These are phyloP conservation scores for Jasminum sambac DNA, from an alignment of 257 asterid genomes.

Conservation along the genomic window DNA sequence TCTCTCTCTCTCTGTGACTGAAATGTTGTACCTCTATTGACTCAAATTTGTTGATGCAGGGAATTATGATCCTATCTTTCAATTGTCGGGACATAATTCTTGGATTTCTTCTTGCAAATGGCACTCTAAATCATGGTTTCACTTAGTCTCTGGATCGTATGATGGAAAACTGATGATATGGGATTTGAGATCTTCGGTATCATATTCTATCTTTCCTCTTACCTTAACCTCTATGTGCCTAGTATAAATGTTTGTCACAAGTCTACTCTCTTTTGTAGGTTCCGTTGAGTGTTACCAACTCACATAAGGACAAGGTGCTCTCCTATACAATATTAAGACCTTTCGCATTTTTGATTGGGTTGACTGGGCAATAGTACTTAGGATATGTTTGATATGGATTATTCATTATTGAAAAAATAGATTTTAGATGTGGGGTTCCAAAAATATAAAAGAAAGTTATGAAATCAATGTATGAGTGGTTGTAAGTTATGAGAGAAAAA, in stretches of 20 bases:
- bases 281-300: constrained; percentile 75
- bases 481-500: no score
- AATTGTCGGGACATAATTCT: constrained; percentile 79
- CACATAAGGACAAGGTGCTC: constrained; percentile 87
- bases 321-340: constrained; percentile 9
- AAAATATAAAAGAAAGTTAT: no score
- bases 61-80: constrained; percentile 72
- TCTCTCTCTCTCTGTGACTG: neutral
- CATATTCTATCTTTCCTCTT: constrained; percentile 20
- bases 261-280: constrained; percentile 55
- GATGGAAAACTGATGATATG: constrained; percentile 98
- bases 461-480: no score
- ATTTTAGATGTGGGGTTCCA: no score
- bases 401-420: no score
- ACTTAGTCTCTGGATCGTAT: constrained; percentile 83
- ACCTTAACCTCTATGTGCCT: constrained; percentile 9
- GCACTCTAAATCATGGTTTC: constrained; percentile 87
- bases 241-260: constrained; percentile 17
- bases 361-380: neutral
- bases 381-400: neutral
- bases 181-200: constrained; percentile 96
- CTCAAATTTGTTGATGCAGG: constrained; percentile 41
- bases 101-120: constrained; percentile 98
- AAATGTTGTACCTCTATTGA: neutral
- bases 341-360: neutral